A percentile compares a stretch with the other conserved stretches of the same genome.
These are phyloP conservation scores for Penicillium salamii DNA, from an alignment of 495 filamentous ascomycete species.

Conservation along the genomic window DNA sequence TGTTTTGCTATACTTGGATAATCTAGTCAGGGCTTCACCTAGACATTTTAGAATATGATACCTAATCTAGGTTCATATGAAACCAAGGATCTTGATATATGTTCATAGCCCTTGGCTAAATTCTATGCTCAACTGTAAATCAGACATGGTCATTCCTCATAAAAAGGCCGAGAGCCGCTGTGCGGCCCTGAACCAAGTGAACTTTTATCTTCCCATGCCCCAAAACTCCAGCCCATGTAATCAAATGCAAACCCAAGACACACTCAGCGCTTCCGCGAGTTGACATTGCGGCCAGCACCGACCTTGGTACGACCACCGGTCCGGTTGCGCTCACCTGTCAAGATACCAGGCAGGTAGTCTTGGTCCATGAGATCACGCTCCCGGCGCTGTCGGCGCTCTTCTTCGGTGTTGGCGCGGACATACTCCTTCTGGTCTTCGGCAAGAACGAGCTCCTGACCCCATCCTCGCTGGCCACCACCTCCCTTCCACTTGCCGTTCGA, in stretches of 20 bases:
- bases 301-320: conserved; percentile 67
- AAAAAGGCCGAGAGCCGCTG: conserved; percentile 10
- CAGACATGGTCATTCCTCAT: conserved; percentile 22
- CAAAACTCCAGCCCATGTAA: conserved; percentile 34
- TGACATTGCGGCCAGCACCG: conserved; percentile 83
- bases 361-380: conserved; percentile 90
- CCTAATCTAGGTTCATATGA: conserved; percentile 3
- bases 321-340: conserved; percentile 71
- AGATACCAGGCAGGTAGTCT: conserved; percentile 83
- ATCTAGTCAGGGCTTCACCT: conserved; percentile 3
- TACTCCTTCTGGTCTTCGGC: conserved; percentile 98
- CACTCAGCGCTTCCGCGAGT: conserved; percentile 67
- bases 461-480: conserved; percentile 82
- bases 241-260: conserved; percentile 20
- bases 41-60: conserved; percentile 9
- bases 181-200: conserved; percentile 7
- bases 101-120: conserved; percentile 17
- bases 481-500: conserved; percentile 69
- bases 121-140: conserved; percentile 15
- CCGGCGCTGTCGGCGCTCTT: conserved; percentile 56
- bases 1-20: conserved; percentile 8
- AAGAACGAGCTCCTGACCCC: conserved; percentile 79
- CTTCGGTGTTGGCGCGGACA: conserved; percentile 55
- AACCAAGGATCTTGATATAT: conserved; percentile 1
- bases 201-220: conserved; percentile 31